phyloP scores from a whole-genome alignment of 2,329 filamentous ascomycete species.

The Talaromyces sp. region DNA sequence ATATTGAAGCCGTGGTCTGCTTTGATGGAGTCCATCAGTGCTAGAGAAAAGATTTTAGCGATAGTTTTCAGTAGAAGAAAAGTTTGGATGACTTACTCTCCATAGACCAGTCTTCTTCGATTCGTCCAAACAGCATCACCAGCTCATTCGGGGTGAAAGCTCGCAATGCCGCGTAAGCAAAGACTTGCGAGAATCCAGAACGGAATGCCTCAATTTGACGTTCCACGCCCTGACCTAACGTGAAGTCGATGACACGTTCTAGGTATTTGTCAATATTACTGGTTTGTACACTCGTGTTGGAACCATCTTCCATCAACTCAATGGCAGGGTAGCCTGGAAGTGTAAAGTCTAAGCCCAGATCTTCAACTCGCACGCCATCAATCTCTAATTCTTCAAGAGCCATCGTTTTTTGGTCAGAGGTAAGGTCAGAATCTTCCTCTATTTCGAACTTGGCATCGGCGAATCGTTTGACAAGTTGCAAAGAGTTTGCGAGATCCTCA shows the following conservation, averaged over 20 bases:
- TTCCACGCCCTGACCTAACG: constrained; percentile 81
- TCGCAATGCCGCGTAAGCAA: constrained; percentile 86
- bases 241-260: constrained; percentile 86
- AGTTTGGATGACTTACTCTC: constrained; percentile 66
- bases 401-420: constrained; percentile 65
- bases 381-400: constrained; percentile 68
- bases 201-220: constrained; percentile 89
- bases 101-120: constrained; percentile 95
- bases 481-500: constrained; percentile 75
- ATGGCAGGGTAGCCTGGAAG: constrained; percentile 86
- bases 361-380: constrained; percentile 75
- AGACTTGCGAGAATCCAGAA: constrained; percentile 87
- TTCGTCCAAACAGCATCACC: constrained; percentile 86
- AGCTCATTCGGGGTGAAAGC: constrained; percentile 95
- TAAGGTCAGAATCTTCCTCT: constrained; percentile 66
- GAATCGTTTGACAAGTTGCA: constrained; percentile 85
- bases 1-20: constrained; percentile 98
- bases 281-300: constrained; percentile 73
- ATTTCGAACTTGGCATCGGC: constrained; percentile 77
- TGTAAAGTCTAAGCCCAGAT: constrained; percentile 90
- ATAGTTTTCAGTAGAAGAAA: not conserved
- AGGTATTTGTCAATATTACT: constrained; percentile 89
- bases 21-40: constrained; percentile 96
- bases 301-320: constrained; percentile 73
- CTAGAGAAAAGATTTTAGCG: constrained; percentile 43